phyloP scores from a whole-genome alignment of 1,139 yeast species.

The Debaryomyces sp. region DNA sequence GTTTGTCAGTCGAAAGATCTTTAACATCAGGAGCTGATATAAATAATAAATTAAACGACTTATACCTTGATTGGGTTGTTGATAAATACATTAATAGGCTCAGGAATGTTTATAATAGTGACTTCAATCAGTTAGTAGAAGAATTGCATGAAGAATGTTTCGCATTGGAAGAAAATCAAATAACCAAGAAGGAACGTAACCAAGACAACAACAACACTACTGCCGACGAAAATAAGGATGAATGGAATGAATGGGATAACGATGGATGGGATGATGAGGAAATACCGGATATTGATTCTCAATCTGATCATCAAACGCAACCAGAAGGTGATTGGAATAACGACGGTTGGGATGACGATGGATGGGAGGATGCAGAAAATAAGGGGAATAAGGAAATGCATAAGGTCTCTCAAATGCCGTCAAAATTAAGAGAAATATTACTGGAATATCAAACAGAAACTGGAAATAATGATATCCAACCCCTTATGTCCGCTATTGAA shows the following conservation, averaged over 20 bases:
- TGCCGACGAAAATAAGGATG: slow-evolving; percentile 12
- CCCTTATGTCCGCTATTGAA: slow-evolving; percentile 28
- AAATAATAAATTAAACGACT: slow-evolving; percentile 27
- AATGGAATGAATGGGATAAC: slow-evolving; percentile 11
- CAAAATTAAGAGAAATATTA: slow-evolving; percentile 22
- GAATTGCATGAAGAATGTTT: slow-evolving; percentile 13
- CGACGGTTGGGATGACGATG: slow-evolving; percentile 14
- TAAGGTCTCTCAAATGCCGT: slow-evolving; percentile 25
- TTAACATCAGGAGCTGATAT: slow-evolving; percentile 19
- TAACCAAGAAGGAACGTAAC: slow-evolving; percentile 13
- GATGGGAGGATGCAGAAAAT: slow-evolving; percentile 13
- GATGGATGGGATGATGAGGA: slow-evolving; percentile 12
- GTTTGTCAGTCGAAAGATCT: slow-evolving; percentile 24
- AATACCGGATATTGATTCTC: neutral
- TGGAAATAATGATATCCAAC: slow-evolving; percentile 4
- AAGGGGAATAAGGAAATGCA: neutral
- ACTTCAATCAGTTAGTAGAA: slow-evolving; percentile 13
- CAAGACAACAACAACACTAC: neutral
- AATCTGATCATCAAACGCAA: neutral
- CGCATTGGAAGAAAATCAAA: slow-evolving; percentile 10
- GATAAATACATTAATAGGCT: slow-evolving; percentile 30
- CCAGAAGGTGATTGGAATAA: slow-evolving; percentile 14
- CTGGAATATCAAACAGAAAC: slow-evolving; percentile 21
- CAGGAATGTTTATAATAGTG: slow-evolving; percentile 19
- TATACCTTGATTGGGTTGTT: slow-evolving; percentile 34